A percentile compares a stretch with the other conserved stretches of the same genome.
Evolutionary conservation across 805 yeast species (phyloP).

Genomic region (Teunomyces atbi): DNA sequence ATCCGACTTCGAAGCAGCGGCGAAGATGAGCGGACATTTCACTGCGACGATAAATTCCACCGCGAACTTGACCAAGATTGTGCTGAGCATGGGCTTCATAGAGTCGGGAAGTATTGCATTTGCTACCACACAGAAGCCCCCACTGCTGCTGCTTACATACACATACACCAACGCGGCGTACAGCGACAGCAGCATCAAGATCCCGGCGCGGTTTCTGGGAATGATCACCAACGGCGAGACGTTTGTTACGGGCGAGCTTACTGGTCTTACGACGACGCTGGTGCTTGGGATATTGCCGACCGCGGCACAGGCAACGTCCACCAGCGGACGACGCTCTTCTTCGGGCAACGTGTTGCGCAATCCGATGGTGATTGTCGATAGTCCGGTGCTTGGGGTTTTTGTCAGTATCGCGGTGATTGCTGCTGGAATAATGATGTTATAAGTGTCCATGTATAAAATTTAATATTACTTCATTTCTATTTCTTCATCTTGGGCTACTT

Average conservation of each 20-base stretch:
- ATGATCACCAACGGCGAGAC: conserved; percentile 26
- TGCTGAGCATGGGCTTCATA: conserved; percentile 22
- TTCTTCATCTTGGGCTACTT: conserved; percentile 2
- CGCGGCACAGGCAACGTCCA: conserved; percentile 16
- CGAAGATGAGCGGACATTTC: not conserved
- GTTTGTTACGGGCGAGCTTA: conserved; percentile 20
- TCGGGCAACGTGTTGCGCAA: conserved; percentile 4
- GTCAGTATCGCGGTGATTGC: not conserved
- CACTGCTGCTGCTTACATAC: conserved; percentile 8
- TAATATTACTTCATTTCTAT: conserved; percentile 1
- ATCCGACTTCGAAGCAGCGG: conserved; percentile 1
- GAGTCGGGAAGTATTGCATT: conserved; percentile 49
- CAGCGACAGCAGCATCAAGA: conserved; percentile 12
- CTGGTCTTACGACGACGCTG: not conserved
- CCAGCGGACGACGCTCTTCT: conserved; percentile 4
- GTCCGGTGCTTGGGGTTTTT: not conserved
- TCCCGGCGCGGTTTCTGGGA: conserved; percentile 29
- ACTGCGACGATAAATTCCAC: not conserved
- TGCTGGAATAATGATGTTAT: conserved; percentile 1
- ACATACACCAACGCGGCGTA: conserved; percentile 19
- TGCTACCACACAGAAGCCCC: conserved; percentile 36
- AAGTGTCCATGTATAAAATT: not conserved
- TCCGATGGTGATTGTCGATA: not conserved
- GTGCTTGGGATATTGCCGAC: conserved; percentile 12
- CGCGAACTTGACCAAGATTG: not conserved